A percentile compares a stretch with the other conserved stretches of the same genome.
phyloP scores from a whole-genome alignment of 352 stramenopile genomes.

The Globisporangium echinulatum region DNA sequence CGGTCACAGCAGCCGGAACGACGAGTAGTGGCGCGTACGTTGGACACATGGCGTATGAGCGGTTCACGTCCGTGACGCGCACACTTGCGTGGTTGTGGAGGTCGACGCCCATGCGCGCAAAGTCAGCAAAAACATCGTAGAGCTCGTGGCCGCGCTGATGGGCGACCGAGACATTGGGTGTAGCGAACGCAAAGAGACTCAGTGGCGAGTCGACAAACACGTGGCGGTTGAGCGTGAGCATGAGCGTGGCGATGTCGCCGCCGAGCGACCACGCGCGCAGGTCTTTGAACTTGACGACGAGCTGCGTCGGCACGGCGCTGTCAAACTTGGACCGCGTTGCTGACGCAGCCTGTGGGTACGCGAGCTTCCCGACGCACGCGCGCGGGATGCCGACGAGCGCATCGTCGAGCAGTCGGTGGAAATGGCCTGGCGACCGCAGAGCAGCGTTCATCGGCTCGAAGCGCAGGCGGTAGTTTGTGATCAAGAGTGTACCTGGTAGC shows the following conservation, averaged over 20 bases:
- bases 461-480: conserved; percentile 65
- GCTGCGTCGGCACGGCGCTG: conserved; percentile 32
- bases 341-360: conserved; percentile 48
- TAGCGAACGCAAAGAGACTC: conserved; percentile 61
- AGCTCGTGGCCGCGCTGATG: conserved; percentile 38
- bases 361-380: conserved; percentile 53
- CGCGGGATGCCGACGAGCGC: conserved; percentile 57
- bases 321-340: conserved; percentile 26
- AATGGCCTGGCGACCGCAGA: conserved; percentile 29
- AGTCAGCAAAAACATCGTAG: conserved; percentile 63
- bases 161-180: conserved; percentile 13
- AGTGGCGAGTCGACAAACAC: conserved; percentile 68
- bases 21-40: conserved; percentile 79
- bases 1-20: conserved; percentile 54
- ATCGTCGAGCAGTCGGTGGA: conserved; percentile 55
- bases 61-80: conserved; percentile 62
- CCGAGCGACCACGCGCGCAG: conserved; percentile 57
- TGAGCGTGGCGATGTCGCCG: conserved; percentile 56
- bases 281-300: conserved; percentile 82
- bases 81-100: conserved; percentile 27
- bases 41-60: conserved; percentile 58
- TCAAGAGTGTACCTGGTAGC: conserved; percentile 48
- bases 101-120: conserved; percentile 65
- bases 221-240: conserved; percentile 64
- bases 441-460: conserved; percentile 58